Evolutionary conservation across 805 yeast genomes (phyloP), one percentile per base, ranked within the genome.

Genomic region (Saccharomycopsis fibuligera): DNA sequence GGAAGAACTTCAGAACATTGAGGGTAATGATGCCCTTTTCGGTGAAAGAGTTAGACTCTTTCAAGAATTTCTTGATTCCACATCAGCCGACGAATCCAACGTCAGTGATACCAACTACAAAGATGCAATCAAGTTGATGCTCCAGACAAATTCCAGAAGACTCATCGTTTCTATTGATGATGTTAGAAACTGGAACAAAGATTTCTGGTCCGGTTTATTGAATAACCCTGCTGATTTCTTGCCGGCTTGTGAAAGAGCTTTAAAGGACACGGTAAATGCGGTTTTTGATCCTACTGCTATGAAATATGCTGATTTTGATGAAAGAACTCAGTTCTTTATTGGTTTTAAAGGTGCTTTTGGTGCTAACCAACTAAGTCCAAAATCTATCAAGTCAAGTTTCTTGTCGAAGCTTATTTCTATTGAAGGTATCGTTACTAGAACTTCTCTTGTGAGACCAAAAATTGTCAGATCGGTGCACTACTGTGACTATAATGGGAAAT

Each of bases 381-480:
- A 98, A 60, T 80, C 96, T 2, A 79, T 93, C 49, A 78, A 82
- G 51, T 83, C 98, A 2, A 67, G 74, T 12, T 83, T 78, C 55
- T 69, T 93, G 45, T 88, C 96, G 48, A 82, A 83, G 60, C 70
- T 91, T 76, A 79, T 93, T 39, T 81, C 95, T 1, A 73, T 93
- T 22, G 97, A 93, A 67, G 99, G 99, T 48, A 93, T 93, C 58
- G 96, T 93, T 16, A 91, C 98, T 1, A 75, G 93, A 55, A 90
- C 96, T 27, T 89, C 97, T 1, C 72, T 93, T 50, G 95, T 93
- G 37, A 76, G 98, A 54, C 99, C 99, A 33, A 91, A 91, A 63
- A 77, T 91, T 47, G 75, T 89, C 43, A 76, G 95, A 58, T 87
- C 96, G 9, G 96, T 93, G 25, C 98, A 91, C 67, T 91, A 86